Evolutionary conservation across 75 land plant species (phyloP).

Genomic region (Sequoia sempervirens): DNA sequence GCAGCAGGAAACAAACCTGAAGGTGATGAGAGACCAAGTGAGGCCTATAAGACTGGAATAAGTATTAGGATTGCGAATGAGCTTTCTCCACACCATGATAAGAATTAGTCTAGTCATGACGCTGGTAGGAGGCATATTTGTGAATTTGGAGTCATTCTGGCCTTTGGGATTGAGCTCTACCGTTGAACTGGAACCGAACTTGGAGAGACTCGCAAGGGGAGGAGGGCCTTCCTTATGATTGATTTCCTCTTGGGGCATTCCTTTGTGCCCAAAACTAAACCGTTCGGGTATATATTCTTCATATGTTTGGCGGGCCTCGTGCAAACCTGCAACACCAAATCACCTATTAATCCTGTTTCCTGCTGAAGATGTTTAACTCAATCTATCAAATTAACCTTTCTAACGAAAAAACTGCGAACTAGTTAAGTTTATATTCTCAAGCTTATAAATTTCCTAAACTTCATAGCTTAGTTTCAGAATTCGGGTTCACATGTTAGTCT

Average conservation of each 20-base stretch:
- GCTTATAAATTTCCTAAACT: neutral
- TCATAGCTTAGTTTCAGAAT: neutral
- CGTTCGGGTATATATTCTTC: conserved; percentile 26
- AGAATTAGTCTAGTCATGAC: conserved; percentile 66
- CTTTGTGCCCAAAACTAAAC: conserved; percentile 41
- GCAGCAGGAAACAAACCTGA: conserved; percentile 29
- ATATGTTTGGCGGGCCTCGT: neutral
- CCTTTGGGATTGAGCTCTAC: conserved; percentile 71
- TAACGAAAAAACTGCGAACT: neutral
- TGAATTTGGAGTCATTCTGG: conserved; percentile 4
- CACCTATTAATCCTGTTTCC: neutral
- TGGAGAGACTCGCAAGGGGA: conserved; percentile 18
- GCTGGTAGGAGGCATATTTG: conserved; percentile 56
- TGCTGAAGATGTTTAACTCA: neutral
- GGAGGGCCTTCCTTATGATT: conserved; percentile 12
- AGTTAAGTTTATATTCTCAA: neutral
- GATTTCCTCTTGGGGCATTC: conserved; percentile 16
- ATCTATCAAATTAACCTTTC: neutral
- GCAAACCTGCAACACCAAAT: conserved; percentile 6
- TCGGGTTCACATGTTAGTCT: neutral
- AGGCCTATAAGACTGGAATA: conserved; percentile 65
- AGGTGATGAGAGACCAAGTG: conserved; percentile 54
- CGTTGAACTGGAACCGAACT: conserved; percentile 63
- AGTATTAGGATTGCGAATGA: conserved; percentile 67
- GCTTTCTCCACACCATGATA: conserved; percentile 68